phyloP scores from a whole-genome alignment of 1,284 basidiomycete genomes.

The Sphaerobolus stellatus region DNA sequence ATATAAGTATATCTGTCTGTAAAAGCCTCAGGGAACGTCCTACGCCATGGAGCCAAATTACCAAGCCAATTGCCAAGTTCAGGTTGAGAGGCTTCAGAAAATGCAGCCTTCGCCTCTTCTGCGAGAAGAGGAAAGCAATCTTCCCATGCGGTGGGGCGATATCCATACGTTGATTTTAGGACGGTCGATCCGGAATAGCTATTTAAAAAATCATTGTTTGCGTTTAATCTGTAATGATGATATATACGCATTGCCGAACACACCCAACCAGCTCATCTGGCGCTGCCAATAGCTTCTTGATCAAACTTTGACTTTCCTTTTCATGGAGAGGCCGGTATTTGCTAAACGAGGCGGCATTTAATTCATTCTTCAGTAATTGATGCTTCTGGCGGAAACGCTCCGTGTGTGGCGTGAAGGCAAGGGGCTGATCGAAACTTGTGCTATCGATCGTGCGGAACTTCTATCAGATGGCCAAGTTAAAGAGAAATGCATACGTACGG shows the following conservation, averaged over 20 bases:
- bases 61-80: neutral
- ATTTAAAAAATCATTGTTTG: neutral
- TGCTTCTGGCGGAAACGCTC: conserved; percentile 1
- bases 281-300: neutral
- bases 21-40: too few species aligned
- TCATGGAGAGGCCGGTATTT: conserved; percentile 5
- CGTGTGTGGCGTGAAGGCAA: conserved; percentile 1
- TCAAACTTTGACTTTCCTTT: neutral
- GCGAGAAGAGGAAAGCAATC: neutral
- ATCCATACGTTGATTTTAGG: neutral
- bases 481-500: neutral
- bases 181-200: neutral
- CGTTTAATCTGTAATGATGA: neutral
- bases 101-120: neutral
- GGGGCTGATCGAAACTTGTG: neutral
- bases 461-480: too few species aligned
- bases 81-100: conserved; percentile 1
- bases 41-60: neutral
- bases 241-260: neutral
- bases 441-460: neutral
- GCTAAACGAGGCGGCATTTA: neutral
- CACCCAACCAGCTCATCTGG: neutral
- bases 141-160: neutral
- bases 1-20: too few species aligned
- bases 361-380: conserved; percentile 1